Conservation (phyloP, 1,139 yeast genomes). For the Zygotorulaspora mrakii region DNA sequence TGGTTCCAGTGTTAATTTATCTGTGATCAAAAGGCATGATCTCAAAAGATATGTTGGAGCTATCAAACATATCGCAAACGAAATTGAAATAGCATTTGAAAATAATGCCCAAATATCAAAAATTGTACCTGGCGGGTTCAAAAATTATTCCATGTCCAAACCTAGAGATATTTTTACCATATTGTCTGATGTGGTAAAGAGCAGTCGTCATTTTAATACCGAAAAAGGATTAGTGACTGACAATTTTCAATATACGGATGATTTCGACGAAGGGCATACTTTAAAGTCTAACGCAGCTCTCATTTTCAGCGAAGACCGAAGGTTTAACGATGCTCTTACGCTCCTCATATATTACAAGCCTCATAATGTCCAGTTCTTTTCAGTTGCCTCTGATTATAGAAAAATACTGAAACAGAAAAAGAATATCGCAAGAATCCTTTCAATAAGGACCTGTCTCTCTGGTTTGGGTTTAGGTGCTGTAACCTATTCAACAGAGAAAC, state of each 20-base stretch:
- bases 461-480: constrained; percentile 76
- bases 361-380: constrained; percentile 26
- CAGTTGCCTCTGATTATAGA: constrained; percentile 30
- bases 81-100: constrained; percentile 3
- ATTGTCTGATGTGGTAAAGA: constrained; percentile 21
- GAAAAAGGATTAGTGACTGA: constrained; percentile 13
- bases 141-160: constrained; percentile 4
- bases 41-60: constrained; percentile 37
- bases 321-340: constrained; percentile 73
- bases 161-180: constrained; percentile 21
- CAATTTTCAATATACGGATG: constrained; percentile 17
- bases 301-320: constrained; percentile 71
- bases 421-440: constrained; percentile 59
- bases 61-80: constrained; percentile 12
- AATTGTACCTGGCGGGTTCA: constrained; percentile 5
- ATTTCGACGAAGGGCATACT: constrained; percentile 22
- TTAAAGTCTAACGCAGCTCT: constrained; percentile 38
- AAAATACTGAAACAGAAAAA: constrained; percentile 45
- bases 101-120: constrained; percentile 4
- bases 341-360: constrained; percentile 35
- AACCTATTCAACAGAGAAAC: constrained; percentile 66
- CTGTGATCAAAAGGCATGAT: constrained; percentile 66
- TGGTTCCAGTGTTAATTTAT: constrained; percentile 50
- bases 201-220: constrained; percentile 12
- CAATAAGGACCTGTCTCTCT: constrained; percentile 68